Evolutionary conservation across 2,329 filamentous ascomycete genomes (phyloP), one percentile per base, ranked within the genome.

Genomic region (Ophiostoma populinum): DNA sequence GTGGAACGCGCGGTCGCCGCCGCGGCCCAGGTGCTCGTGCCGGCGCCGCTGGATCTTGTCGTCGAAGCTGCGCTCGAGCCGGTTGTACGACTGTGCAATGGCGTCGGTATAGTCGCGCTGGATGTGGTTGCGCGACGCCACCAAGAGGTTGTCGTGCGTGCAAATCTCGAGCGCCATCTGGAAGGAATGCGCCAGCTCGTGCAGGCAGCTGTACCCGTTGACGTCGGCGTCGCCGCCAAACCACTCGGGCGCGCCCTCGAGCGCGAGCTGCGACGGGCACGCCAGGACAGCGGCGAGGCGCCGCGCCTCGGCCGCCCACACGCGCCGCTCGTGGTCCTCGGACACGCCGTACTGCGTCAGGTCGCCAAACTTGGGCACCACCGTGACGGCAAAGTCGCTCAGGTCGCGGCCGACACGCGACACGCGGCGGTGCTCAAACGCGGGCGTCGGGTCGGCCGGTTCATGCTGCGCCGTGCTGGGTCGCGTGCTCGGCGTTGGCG

Each of bases 121-220:
- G n/a, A 20, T n/a, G 20, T 32, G 19, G 30, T 13, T 21, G 9
- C 24, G 21, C 19, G 30, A 32, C 6, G 30, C 30, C 19, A 32
- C 30, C 11, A 32, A 22, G 12, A 32, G 30, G 30, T 32, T 20
- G 20, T 32, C 30, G 20, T 32, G 30, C 21, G 30, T 32, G 20
- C 30, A 32, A 20, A 32, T 32, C 20, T 32, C 30, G 20, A 32
- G 30, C n/a, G 30, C 30, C 30, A 32, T 32, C 30, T 32, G 30
- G 13, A 32, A 32, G n/a, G 30, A 21, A 13, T 32, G 30, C 19
- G 20, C 30, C n/a, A 32, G 30, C n/a, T 32, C 30, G 20, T 32
- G 30, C 30, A 32, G 30, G 20, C 30, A 32, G 30, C 30, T 21
- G 13, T 32, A 32, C 19, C 30, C 30, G n/a, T 32, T 32, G 30